phyloP scores from a whole-genome alignment of 257 asterid genomes.

The Solanum raphanifolium region DNA sequence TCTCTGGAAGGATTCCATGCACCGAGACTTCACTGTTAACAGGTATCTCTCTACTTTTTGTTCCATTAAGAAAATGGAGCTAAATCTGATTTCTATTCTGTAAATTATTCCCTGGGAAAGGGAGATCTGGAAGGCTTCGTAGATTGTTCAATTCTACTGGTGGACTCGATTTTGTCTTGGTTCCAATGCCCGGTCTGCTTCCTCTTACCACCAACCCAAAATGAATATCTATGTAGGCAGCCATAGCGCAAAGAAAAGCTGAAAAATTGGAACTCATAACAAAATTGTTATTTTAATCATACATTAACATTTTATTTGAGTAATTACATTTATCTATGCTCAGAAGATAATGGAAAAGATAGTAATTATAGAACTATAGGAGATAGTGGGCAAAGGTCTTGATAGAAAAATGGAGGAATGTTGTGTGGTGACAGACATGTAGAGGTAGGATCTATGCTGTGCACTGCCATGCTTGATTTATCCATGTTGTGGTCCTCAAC shows the following conservation, averaged over 20 bases:
- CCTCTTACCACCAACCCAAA: background rate
- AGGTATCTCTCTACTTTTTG: constrained; percentile 27
- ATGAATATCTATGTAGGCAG: background rate
- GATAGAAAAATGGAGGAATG: background rate
- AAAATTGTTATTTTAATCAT: background rate
- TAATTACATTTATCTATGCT: background rate
- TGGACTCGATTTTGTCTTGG: background rate
- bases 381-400: background rate
- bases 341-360: background rate
- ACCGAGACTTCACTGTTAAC: constrained; percentile 87
- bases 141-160: background rate
- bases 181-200: background rate
- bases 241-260: background rate
- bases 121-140: background rate
- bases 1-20: constrained; percentile 70
- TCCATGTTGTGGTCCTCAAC: background rate
- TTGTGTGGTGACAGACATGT: background rate
- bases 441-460: background rate
- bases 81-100: background rate
- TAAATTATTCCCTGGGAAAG: background rate
- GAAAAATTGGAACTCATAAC: background rate
- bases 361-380: background rate
- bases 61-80: background rate
- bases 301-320: background rate
- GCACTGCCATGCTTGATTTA: background rate